These are phyloP conservation scores for Ogataea paraovalis DNA, from an alignment of 805 yeast species.

Conservation along the genomic window DNA sequence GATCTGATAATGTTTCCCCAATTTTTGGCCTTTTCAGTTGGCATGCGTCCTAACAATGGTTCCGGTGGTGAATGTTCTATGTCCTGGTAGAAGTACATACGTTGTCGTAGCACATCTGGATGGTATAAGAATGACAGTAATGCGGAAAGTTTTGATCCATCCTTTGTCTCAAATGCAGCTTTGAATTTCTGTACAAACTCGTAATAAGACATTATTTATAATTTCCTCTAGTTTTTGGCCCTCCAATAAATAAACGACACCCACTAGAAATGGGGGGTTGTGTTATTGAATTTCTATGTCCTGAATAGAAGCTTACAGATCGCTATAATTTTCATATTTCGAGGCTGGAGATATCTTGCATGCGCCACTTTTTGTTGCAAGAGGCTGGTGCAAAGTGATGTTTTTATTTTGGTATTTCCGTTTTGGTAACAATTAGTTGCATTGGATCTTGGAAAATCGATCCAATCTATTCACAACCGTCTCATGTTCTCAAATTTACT, in stretches of 20 bases:
- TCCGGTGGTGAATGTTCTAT: slow-evolving; percentile 14
- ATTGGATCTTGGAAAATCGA: too few relatives aligned
- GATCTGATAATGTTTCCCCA: slow-evolving; percentile 5
- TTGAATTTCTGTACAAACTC: slow-evolving; percentile 12
- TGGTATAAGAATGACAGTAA: slow-evolving; percentile 14
- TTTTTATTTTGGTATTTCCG: slow-evolving; percentile 10
- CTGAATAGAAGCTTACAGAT: too few relatives aligned
- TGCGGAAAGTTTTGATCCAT: slow-evolving; percentile 10
- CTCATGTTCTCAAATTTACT: too few relatives aligned
- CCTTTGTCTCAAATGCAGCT: slow-evolving; percentile 7
- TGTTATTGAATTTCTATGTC: too few relatives aligned
- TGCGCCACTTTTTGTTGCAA: neutral
- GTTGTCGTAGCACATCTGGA: slow-evolving; percentile 16
- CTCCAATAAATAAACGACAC: too few relatives aligned
- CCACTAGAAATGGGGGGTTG: too few relatives aligned
- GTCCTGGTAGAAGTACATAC: slow-evolving; percentile 12
- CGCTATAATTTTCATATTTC: too few relatives aligned
- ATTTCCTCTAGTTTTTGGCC: too few relatives aligned
- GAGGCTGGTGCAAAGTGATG: neutral
- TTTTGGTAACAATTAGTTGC: slow-evolving; percentile 3
- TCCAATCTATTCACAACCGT: too few relatives aligned
- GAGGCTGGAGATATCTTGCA: too few relatives aligned
- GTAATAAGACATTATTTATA: slow-evolving; percentile 7
- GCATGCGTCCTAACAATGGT: slow-evolving; percentile 2
- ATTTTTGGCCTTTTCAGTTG: neutral